These are phyloP conservation scores for Lasiodiplodia hormozganensis DNA, from an alignment of 2,329 filamentous ascomycete genomes.

Conservation along the genomic window DNA sequence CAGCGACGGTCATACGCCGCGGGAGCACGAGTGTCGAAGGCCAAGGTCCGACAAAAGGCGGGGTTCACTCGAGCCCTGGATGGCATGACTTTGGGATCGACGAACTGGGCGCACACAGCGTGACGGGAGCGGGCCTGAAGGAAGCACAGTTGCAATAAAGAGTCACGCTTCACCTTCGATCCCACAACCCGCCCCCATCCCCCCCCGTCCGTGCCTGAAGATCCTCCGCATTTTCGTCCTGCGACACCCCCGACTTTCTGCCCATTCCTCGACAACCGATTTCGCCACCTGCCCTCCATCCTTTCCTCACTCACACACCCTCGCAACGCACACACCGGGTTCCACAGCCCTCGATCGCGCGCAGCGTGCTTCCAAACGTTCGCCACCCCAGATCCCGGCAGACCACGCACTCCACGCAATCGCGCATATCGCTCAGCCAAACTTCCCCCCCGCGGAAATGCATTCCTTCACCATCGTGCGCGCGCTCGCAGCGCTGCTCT, in stretches of 20 bases:
- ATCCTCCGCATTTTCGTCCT: constrained; percentile 11
- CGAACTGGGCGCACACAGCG: too few relatives aligned
- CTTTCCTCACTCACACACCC: neutral
- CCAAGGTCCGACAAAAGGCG: constrained; percentile 6
- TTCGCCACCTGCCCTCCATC: neutral
- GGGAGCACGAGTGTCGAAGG: neutral
- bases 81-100: neutral
- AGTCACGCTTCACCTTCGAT: neutral
- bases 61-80: neutral
- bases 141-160: neutral
- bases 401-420: neutral
- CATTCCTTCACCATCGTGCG: neutral
- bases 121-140: too few relatives aligned
- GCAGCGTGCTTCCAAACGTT: too few relatives aligned
- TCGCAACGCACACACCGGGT: too few relatives aligned
- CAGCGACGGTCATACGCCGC: constrained; percentile 2
- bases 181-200: neutral
- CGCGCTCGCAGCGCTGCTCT: neutral
- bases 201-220: constrained; percentile 15
- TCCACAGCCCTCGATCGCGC: too few relatives aligned
- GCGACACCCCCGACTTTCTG: neutral
- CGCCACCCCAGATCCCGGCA: neutral
- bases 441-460: neutral
- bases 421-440: too few relatives aligned
- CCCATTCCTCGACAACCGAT: neutral